phyloP scores from a whole-genome alignment of 129 eudicot genomes.

The Kitagawia praeruptora region DNA sequence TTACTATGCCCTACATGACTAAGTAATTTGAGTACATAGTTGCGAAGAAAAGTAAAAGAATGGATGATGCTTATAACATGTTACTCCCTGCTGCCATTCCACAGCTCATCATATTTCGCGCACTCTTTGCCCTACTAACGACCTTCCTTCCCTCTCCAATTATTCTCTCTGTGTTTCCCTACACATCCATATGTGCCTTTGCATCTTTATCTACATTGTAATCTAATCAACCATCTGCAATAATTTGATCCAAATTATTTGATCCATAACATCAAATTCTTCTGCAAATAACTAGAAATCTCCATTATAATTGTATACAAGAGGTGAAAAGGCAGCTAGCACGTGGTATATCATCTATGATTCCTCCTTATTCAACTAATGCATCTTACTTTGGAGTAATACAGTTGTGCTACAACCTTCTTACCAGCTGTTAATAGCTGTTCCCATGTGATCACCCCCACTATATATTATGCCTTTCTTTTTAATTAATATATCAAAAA shows the following conservation, averaged over 20 bases:
- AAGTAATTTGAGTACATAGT: too few species aligned
- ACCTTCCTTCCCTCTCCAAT: background rate
- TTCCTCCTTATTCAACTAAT: conserved; percentile 8
- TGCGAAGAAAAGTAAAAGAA: too few species aligned
- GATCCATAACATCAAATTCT: background rate
- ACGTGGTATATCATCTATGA: conserved; percentile 39
- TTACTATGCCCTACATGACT: too few species aligned
- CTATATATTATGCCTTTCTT: background rate
- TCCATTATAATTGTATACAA: background rate
- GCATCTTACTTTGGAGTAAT: conserved; percentile 29
- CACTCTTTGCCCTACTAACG: background rate
- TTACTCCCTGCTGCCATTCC: background rate
- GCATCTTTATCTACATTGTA: background rate
- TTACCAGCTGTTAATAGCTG: conserved; percentile 50
- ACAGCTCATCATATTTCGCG: background rate
- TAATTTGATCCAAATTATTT: too few species aligned
- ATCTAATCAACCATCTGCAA: background rate
- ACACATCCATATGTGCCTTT: background rate
- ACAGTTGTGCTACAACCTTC: conserved; percentile 42
- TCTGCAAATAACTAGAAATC: background rate
- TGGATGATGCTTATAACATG: background rate
- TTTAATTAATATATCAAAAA: background rate
- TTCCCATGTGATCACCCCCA: conserved; percentile 53
- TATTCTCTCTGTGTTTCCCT: background rate
- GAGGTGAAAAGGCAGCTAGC: conserved; percentile 8